These are phyloP conservation scores for Amanita subjunquillea DNA, from an alignment of 768 basidiomycete species.

Conservation along the genomic window DNA sequence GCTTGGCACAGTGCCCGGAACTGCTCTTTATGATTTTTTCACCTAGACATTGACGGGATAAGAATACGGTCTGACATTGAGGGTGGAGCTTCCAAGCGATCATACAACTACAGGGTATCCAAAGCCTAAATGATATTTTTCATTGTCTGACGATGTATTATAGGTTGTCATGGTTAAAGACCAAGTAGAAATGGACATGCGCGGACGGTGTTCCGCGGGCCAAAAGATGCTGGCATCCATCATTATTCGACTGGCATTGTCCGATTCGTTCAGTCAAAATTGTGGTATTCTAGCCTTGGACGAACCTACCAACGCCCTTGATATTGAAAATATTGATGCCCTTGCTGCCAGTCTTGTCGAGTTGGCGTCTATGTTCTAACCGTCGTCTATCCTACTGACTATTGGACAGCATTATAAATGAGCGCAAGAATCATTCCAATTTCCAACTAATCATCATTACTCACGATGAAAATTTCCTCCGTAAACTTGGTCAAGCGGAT, in stretches of 20 bases:
- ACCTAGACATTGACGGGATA: constrained; percentile 91
- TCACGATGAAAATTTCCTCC: constrained; percentile 92
- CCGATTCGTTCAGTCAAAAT: constrained; percentile 95
- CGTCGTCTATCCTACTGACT: constrained; percentile 6
- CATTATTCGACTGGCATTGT: constrained; percentile 93
- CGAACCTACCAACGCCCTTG: constrained; percentile 96
- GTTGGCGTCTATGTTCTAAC: constrained; percentile 34
- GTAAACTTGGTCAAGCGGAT: constrained; percentile 79
- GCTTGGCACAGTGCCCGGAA: constrained; percentile 8
- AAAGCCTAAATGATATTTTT: constrained; percentile 2
- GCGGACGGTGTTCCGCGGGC: constrained; percentile 94
- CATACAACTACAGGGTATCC: constrained; percentile 91
- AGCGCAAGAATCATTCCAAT: constrained; percentile 79
- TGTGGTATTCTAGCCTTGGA: constrained; percentile 97
- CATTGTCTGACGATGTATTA: constrained; percentile 9
- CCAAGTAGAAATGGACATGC: constrained; percentile 99
- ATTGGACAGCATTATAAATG: constrained; percentile 77
- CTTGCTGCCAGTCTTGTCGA: constrained; percentile 86
- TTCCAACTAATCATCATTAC: constrained; percentile 98
- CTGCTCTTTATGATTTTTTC: not conserved
- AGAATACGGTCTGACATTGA: constrained; percentile 91
- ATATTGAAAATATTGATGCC: constrained; percentile 93
- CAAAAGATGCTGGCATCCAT: constrained; percentile 99
- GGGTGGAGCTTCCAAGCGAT: constrained; percentile 79
- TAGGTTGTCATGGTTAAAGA: constrained; percentile 99